Evolutionary conservation across 2,329 filamentous ascomycete species (phyloP).

Genomic region (Beauveria brongniartii): DNA sequence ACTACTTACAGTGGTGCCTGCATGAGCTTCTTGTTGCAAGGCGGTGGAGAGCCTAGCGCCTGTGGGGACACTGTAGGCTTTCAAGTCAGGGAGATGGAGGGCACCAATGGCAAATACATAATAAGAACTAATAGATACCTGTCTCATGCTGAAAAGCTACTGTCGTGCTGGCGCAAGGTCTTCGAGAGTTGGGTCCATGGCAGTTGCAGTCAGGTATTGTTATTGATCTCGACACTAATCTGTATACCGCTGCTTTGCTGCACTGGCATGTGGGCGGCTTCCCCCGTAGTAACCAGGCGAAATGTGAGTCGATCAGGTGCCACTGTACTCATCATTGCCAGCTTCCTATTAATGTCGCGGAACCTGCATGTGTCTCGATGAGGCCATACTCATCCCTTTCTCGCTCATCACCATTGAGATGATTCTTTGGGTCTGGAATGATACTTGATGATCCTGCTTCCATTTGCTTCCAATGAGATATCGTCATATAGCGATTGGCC

Average conservation of each 20-base stretch:
- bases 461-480: background rate
- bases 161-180: background rate
- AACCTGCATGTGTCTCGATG: background rate
- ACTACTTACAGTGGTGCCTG: no score
- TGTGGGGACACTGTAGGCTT: background rate
- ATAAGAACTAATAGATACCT: background rate
- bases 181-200: background rate
- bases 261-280: constrained; percentile 5
- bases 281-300: constrained; percentile 2
- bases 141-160: background rate
- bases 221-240: background rate
- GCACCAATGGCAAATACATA: background rate
- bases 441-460: background rate
- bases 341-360: background rate
- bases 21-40: no score
- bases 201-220: background rate
- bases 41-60: background rate
- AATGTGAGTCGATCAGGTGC: background rate
- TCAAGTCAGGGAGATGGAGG: background rate
- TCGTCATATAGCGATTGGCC: background rate
- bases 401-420: background rate
- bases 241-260: background rate
- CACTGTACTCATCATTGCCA: background rate
- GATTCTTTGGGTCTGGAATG: constrained; percentile 2
- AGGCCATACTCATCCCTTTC: background rate